These are phyloP conservation scores for Paramecium octaurelia DNA, from an alignment of 73 alveolate genomes.

Conservation along the genomic window DNA sequence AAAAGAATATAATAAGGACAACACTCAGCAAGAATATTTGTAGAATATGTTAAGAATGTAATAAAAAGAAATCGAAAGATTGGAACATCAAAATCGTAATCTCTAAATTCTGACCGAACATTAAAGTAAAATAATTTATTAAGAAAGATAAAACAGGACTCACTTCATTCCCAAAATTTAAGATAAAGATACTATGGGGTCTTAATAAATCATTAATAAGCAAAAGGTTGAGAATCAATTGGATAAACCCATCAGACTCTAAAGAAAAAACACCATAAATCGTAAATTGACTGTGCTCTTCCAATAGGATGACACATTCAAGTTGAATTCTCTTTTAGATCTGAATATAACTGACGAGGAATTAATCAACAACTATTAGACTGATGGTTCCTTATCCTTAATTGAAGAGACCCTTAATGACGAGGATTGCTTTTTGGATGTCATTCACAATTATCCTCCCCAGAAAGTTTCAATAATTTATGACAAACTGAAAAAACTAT, in stretches of 20 bases:
- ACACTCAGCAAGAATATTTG: background rate
- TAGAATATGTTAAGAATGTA: slow-evolving; percentile 25
- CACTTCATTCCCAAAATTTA: background rate
- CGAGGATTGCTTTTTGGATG: slow-evolving; percentile 30
- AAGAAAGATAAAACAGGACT: slow-evolving; percentile 24
- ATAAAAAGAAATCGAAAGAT: slow-evolving; percentile 28
- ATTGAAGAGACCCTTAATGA: slow-evolving; percentile 21
- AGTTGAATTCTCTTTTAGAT: background rate
- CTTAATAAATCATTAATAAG: background rate
- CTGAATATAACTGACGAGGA: background rate
- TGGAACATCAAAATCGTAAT: slow-evolving; percentile 34
- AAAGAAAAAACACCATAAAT: background rate
- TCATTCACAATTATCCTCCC: slow-evolving; percentile 29
- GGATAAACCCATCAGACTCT: background rate
- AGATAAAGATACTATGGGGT: background rate
- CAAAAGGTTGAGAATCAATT: background rate
- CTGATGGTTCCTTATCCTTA: slow-evolving; percentile 29
- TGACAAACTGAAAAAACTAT: slow-evolving; percentile 4
- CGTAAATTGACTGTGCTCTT: background rate
- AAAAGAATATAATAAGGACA: background rate
- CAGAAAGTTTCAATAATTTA: slow-evolving; percentile 35
- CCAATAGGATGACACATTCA: slow-evolving; percentile 19
- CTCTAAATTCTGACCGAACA: background rate
- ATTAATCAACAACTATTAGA: background rate
- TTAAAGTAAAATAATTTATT: background rate